These are phyloP conservation scores for Calonectria henricotiae DNA, from an alignment of 2,329 filamentous ascomycete genomes.

Conservation along the genomic window DNA sequence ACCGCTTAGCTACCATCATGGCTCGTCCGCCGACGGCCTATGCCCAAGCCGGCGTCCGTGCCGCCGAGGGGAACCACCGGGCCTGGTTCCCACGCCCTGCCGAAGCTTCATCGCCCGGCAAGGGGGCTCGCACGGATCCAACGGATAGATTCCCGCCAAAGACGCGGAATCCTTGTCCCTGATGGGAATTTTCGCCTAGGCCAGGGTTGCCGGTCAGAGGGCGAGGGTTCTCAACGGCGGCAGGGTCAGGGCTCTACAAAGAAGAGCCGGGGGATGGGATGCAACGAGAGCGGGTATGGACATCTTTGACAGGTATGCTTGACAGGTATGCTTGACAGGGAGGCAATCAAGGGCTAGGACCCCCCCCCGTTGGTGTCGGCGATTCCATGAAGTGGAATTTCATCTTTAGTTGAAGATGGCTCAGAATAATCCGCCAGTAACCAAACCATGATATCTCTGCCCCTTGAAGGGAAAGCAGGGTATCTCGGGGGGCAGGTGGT, in stretches of 20 bases:
- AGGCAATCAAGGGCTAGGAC: background rate
- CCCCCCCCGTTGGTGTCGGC: slow-evolving; percentile 24
- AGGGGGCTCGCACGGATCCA: slow-evolving; percentile 33
- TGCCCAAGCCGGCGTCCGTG: slow-evolving; percentile 43
- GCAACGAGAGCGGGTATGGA: slow-evolving; percentile 25
- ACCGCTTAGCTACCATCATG: slow-evolving; percentile 42
- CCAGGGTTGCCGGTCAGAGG: slow-evolving; percentile 27
- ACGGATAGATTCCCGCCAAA: slow-evolving; percentile 49
- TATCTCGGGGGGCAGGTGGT: slow-evolving; percentile 12
- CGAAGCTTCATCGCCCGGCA: slow-evolving; percentile 33
- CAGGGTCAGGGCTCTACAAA: slow-evolving; percentile 37
- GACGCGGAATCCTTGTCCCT: slow-evolving; percentile 21
- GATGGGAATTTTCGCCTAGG: slow-evolving; percentile 25
- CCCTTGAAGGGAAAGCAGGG: slow-evolving; percentile 13
- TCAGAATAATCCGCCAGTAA: slow-evolving; percentile 37
- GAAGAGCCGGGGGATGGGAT: slow-evolving; percentile 30
- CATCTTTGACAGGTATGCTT: slow-evolving; percentile 31
- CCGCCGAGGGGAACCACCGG: slow-evolving; percentile 27
- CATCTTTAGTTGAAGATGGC: background rate
- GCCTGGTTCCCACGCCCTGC: slow-evolving; percentile 1
- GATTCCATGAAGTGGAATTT: slow-evolving; percentile 17
- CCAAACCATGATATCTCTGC: slow-evolving; percentile 15
- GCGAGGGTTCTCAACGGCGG: slow-evolving; percentile 32
- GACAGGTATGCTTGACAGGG: slow-evolving; percentile 32
- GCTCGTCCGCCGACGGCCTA: slow-evolving; percentile 43